Percentiles rank a stretch among this genome's conserved stretches.
These are phyloP conservation scores for Panicum miliaceum DNA, from an alignment of 176 grass and related monocot genomes.

Conservation along the genomic window DNA sequence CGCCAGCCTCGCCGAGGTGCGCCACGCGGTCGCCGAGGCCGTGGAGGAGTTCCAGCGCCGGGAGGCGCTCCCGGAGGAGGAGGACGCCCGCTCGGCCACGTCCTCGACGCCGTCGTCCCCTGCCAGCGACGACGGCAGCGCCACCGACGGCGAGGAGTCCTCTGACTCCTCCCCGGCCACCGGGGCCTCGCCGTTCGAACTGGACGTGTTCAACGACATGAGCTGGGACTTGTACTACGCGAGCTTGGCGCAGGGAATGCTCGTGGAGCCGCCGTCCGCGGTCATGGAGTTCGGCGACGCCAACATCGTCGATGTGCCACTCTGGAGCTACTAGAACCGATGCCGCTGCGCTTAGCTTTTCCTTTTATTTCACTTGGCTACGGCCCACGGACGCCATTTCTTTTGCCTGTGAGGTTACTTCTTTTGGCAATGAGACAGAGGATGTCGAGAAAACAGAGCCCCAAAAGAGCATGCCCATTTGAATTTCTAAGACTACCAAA, in stretches of 20 bases:
- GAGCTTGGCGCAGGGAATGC: constrained; percentile 67
- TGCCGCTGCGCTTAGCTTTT: neutral
- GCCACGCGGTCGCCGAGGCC: constrained; percentile 32
- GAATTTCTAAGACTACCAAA: neutral
- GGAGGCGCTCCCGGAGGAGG: neutral
- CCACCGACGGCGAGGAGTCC: neutral
- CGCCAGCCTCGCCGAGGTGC: constrained; percentile 27
- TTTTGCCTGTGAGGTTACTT: neutral
- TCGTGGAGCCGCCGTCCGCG: constrained; percentile 31
- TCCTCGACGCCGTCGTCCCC: constrained; percentile 1
- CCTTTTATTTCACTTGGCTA: neutral
- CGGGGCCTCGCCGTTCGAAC: constrained; percentile 20
- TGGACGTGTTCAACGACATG: constrained; percentile 51
- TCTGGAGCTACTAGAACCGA: constrained; percentile 50
- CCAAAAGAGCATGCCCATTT: neutral
- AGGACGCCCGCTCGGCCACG: constrained; percentile 3
- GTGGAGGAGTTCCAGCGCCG: constrained; percentile 23
- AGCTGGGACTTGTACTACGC: constrained; percentile 70
- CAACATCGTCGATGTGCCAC: constrained; percentile 3
- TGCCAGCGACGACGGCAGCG: neutral
- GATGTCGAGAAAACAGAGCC: constrained; percentile 25
- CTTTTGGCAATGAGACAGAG: constrained; percentile 9
- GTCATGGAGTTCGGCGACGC: neutral
- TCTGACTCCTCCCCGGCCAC: constrained; percentile 3
- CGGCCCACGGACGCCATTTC: neutral